A percentile compares a stretch with the other conserved stretches of the same genome.
Evolutionary conservation across 345 rosid species (phyloP).

Genomic region (Cardiospermum halicacabum): DNA sequence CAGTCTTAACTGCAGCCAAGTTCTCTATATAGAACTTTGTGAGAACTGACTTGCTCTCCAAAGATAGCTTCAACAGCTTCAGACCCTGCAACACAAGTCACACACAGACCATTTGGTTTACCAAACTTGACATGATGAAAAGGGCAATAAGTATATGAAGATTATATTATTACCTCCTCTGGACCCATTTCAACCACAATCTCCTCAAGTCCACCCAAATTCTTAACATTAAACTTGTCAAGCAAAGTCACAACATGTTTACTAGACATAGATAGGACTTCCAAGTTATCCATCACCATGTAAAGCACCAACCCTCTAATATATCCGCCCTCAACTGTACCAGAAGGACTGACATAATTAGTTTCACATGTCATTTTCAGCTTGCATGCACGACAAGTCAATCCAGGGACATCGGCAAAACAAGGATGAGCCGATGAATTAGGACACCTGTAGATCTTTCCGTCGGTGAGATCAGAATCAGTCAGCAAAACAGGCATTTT

Average conservation of each 20-base stretch:
- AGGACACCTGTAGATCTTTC: rapidly evolving
- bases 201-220: neutral
- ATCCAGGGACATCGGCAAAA: neutral
- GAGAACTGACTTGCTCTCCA: constrained; percentile 3
- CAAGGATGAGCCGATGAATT: neutral
- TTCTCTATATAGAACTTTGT: neutral
- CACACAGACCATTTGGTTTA: too few species aligned
- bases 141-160: too few species aligned
- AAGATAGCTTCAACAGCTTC: constrained; percentile 11
- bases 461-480: neutral
- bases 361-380: too few species aligned
- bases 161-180: neutral
- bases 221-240: neutral
- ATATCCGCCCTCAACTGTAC: too few species aligned
- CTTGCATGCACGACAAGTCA: neutral
- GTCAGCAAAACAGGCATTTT: neutral
- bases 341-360: too few species aligned
- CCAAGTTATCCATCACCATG: neutral
- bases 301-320: neutral
- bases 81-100: neutral
- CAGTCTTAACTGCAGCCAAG: too few species aligned
- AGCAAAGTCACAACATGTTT: neutral
- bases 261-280: neutral
- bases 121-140: too few species aligned
- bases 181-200: neutral